Evolutionary conservation across 352 stramenopile species (phyloP).

Genomic region (Pythium phragmitis): DNA sequence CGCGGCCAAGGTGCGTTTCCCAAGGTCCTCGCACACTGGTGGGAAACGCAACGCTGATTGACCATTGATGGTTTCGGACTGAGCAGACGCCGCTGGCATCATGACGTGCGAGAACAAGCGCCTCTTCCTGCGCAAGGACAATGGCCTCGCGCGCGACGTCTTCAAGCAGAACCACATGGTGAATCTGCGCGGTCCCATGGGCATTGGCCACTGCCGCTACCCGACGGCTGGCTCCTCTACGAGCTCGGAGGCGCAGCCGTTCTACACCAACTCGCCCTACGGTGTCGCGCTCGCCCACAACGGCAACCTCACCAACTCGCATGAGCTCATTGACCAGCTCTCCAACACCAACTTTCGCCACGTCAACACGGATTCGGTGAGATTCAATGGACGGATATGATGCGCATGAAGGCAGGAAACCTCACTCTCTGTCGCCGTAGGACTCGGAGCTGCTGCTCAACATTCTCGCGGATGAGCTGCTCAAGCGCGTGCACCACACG

Average conservation of each 20-base stretch:
- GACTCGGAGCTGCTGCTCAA: constrained; percentile 99
- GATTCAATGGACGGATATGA: constrained; percentile 1
- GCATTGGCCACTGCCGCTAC: constrained; percentile 98
- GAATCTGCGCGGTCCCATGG: constrained; percentile 93
- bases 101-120: constrained; percentile 93
- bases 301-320: constrained; percentile 99
- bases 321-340: constrained; percentile 92
- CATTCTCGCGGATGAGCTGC: constrained; percentile 97
- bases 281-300: constrained; percentile 98
- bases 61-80: background rate
- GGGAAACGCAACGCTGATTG: background rate
- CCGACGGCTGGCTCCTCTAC: constrained; percentile 94
- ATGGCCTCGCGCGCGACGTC: constrained; percentile 97
- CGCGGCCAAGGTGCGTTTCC: constrained; percentile 89
- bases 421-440: constrained; percentile 18
- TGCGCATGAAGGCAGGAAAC: background rate
- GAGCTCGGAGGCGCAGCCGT: constrained; percentile 93
- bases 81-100: constrained; percentile 91
- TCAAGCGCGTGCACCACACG: constrained; percentile 68
- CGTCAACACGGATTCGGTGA: constrained; percentile 96
- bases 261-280: constrained; percentile 99
- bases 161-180: constrained; percentile 99
- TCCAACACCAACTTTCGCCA: constrained; percentile 92
- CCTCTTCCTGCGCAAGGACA: constrained; percentile 97
- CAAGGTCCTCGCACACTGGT: background rate